These are phyloP conservation scores for Didymella sp. DNA, from an alignment of 2,329 filamentous ascomycete genomes.

Conservation along the genomic window DNA sequence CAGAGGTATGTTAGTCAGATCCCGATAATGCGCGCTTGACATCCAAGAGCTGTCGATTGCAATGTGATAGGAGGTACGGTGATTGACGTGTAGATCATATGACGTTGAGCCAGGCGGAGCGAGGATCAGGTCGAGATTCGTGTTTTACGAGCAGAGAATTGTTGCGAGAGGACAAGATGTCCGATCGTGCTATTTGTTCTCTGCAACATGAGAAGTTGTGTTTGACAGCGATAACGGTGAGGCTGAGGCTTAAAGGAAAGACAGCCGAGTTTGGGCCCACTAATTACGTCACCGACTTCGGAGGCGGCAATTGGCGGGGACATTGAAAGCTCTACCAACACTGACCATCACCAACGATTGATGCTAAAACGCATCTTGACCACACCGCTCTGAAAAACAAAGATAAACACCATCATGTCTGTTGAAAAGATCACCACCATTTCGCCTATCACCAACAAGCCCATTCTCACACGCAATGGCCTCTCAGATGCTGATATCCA, in stretches of 20 bases:
- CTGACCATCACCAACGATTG: constrained; percentile 3
- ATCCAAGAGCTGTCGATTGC: background rate
- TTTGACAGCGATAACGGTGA: constrained; percentile 1
- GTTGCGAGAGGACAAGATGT: background rate
- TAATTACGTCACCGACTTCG: constrained; percentile 18
- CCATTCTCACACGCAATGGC: constrained; percentile 80
- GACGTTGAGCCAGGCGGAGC: background rate
- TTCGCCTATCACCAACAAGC: constrained; percentile 86
- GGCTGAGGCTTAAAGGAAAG: no score
- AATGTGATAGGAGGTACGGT: background rate
- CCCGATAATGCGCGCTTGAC: background rate
- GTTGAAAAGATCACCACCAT: constrained; percentile 74
- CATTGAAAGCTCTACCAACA: constrained; percentile 14
- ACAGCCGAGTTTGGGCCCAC: constrained; percentile 6
- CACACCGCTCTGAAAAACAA: constrained; percentile 21
- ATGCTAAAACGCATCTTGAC: constrained; percentile 22
- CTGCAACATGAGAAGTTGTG: background rate
- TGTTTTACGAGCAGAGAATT: background rate
- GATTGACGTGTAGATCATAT: background rate
- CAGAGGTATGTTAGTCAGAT: background rate
- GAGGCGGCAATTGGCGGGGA: constrained; percentile 9
- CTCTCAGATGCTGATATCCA: constrained; percentile 73
- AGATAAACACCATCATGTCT: constrained; percentile 53
- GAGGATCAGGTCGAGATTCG: background rate
- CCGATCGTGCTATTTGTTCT: background rate